These are phyloP conservation scores for Aspergillus puulaauensis DNA, from an alignment of 2,329 filamentous ascomycete species.

Conservation along the genomic window DNA sequence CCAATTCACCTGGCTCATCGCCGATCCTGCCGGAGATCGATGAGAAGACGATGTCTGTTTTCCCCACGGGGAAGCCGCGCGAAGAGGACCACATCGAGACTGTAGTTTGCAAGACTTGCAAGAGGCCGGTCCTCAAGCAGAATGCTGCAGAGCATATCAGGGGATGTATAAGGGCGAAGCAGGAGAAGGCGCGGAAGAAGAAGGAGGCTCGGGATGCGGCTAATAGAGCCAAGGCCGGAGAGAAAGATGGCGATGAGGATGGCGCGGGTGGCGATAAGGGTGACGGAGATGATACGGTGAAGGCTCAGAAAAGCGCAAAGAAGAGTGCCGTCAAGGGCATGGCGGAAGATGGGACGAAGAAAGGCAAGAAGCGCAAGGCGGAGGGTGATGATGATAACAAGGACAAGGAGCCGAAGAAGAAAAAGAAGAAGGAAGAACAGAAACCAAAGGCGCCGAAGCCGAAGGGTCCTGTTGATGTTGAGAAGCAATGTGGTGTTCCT, in stretches of 20 bases:
- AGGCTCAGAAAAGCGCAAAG: constrained; percentile 63
- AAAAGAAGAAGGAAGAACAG: constrained; percentile 93
- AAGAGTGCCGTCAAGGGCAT: constrained; percentile 55
- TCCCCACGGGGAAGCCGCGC: constrained; percentile 76
- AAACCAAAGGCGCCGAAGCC: constrained; percentile 81
- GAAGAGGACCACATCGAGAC: constrained; percentile 79
- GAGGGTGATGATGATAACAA: constrained; percentile 64
- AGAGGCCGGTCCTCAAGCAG: constrained; percentile 76
- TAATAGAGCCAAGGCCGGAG: constrained; percentile 57
- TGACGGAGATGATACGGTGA: constrained; percentile 47
- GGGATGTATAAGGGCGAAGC: constrained; percentile 80
- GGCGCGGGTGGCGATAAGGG: constrained; percentile 34
- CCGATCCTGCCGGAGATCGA: constrained; percentile 62
- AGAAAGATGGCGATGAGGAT: constrained; percentile 47
- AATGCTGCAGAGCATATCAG: constrained; percentile 77
- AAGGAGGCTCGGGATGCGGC: constrained; percentile 72
- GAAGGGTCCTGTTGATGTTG: constrained; percentile 91
- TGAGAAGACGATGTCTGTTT: constrained; percentile 72
- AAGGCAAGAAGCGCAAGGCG: constrained; percentile 76
- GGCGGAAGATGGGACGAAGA: constrained; percentile 58
- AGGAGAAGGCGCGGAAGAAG: constrained; percentile 74
- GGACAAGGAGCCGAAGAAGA: constrained; percentile 81
- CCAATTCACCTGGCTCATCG: constrained; percentile 37
- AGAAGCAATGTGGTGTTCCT: constrained; percentile 87
- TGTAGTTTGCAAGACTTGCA: constrained; percentile 90